A percentile compares a stretch with the other conserved stretches of the same genome.
phyloP scores from a whole-genome alignment of 345 rosid genomes.

The Conringia planisiliqua region DNA sequence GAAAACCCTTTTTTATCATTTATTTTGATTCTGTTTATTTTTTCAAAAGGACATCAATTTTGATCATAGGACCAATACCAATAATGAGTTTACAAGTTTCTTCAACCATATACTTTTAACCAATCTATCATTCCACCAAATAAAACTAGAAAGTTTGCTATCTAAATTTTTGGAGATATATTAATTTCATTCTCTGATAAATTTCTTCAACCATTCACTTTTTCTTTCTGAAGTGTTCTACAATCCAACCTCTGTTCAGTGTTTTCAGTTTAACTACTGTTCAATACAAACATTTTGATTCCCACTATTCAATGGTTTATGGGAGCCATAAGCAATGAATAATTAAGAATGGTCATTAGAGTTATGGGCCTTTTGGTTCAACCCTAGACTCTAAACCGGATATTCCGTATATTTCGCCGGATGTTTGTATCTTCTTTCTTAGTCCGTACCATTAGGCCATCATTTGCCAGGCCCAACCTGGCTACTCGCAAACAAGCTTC shows the following conservation, averaged over 20 bases:
- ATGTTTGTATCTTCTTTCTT: neutral
- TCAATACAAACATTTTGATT: neutral
- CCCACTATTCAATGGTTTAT: neutral
- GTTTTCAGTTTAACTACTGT: neutral
- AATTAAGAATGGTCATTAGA: neutral
- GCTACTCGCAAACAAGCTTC: neutral
- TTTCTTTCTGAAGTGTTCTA: neutral
- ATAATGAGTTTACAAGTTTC: neutral
- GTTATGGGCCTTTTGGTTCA: neutral
- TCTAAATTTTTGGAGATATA: neutral
- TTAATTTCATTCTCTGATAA: neutral
- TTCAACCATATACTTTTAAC: neutral
- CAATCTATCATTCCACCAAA: neutral
- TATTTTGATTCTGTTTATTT: neutral
- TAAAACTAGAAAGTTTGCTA: neutral
- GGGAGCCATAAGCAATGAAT: neutral
- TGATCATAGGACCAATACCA: neutral
- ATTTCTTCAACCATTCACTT: neutral
- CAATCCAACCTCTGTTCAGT: slow-evolving; percentile 9
- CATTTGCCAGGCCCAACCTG: neutral
- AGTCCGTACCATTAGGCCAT: neutral
- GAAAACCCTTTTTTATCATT: neutral
- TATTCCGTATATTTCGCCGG: neutral
- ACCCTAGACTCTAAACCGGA: neutral
- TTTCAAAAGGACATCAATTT: neutral